These are phyloP conservation scores for Omphalotus olearius DNA, from an alignment of 1,284 basidiomycete species.

Conservation along the genomic window DNA sequence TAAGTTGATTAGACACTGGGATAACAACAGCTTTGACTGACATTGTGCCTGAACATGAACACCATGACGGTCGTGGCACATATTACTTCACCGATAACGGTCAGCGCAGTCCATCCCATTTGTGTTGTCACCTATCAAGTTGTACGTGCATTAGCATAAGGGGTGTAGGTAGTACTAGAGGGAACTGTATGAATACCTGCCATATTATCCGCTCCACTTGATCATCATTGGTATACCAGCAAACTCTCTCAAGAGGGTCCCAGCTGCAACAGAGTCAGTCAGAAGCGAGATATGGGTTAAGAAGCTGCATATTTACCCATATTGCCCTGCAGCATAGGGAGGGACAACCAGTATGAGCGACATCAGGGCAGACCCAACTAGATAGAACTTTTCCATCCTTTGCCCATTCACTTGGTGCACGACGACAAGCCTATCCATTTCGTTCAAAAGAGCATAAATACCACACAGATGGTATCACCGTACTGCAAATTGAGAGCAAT, in stretches of 20 bases:
- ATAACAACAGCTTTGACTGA: background rate
- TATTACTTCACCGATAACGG: conserved; percentile 12
- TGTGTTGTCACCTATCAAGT: conserved; percentile 19
- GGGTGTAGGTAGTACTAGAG: background rate
- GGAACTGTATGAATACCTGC: conserved; percentile 15
- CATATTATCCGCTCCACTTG: conserved; percentile 16
- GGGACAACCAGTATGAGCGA: conserved; percentile 17
- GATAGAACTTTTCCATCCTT: conserved; percentile 20
- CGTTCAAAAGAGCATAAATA: background rate
- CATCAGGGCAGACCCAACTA: conserved; percentile 15
- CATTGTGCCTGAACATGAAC: conserved; percentile 10
- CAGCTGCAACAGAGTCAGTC: conserved; percentile 11
- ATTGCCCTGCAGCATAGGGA: conserved; percentile 20
- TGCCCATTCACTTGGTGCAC: conserved; percentile 19
- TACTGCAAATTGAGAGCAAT: conserved; percentile 21
- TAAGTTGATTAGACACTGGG: background rate
- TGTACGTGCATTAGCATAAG: background rate
- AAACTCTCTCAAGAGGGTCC: conserved; percentile 20
- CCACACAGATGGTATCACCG: background rate
- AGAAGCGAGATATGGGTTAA: background rate
- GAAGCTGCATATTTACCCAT: conserved; percentile 15
- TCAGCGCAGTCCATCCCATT: conserved; percentile 19
- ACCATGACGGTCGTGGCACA: conserved; percentile 7
- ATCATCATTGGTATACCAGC: conserved; percentile 21
- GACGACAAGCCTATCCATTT: conserved; percentile 17